Conservation (phyloP, 2,329 filamentous ascomycete genomes). For the Scorias spongiosa region DNA sequence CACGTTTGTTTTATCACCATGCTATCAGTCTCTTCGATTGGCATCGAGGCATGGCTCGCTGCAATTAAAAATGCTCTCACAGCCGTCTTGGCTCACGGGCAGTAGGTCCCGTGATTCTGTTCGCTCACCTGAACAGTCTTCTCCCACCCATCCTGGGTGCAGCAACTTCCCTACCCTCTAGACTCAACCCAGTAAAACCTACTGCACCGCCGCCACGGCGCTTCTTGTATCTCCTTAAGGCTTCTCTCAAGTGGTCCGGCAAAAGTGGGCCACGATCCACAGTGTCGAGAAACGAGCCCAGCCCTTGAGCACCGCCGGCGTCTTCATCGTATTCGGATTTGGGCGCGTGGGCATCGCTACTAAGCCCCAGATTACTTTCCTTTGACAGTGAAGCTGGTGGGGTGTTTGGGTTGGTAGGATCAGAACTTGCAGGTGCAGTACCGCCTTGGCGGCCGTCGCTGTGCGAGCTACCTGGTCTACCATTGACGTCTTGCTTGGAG, state of each 20-base stretch:
- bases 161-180: conserved; percentile 31
- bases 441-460: no score
- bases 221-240: conserved; percentile 51
- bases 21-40: no score
- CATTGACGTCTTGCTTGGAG: not conserved
- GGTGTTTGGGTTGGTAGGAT: not conserved
- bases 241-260: conserved; percentile 62
- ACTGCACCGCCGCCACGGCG: conserved; percentile 47
- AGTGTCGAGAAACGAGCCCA: conserved; percentile 15
- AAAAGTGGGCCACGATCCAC: conserved; percentile 43
- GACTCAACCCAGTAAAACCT: conserved; percentile 34
- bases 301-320: conserved; percentile 4
- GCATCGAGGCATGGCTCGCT: no score
- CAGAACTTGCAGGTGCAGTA: not conserved
- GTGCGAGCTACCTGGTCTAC: not conserved
- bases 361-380: not conserved
- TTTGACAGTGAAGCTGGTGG: not conserved
- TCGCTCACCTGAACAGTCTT: conserved; percentile 27
- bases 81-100: no score
- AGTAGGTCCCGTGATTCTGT: not conserved
- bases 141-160: conserved; percentile 30
- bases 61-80: no score
- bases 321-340: not conserved
- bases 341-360: no score
- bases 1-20: no score